phyloP scores from a whole-genome alignment of 371 early-diverging fungal species.

The Mortierella sp. region DNA sequence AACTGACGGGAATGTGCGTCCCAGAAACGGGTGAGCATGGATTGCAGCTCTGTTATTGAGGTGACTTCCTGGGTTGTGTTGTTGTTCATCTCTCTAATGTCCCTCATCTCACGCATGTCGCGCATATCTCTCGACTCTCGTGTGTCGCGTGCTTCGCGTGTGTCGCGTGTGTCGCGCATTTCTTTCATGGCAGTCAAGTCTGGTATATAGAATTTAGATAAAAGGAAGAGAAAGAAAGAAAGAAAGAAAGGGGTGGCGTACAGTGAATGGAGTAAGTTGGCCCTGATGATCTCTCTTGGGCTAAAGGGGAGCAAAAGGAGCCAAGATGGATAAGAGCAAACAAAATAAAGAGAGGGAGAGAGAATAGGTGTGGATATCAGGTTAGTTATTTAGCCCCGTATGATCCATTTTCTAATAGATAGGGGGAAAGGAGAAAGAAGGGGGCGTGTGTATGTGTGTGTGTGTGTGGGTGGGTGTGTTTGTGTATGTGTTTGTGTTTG shows the following conservation, averaged over 20 bases:
- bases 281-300: background rate
- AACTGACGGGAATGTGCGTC: slow-evolving; percentile 51
- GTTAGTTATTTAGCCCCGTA: background rate
- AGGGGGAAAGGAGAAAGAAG: too few relatives aligned
- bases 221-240: background rate
- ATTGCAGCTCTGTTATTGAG: slow-evolving; percentile 47
- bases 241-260: background rate
- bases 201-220: too few relatives aligned
- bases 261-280: background rate
- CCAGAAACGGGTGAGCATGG: slow-evolving; percentile 52
- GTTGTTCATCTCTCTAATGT: slow-evolving; percentile 19
- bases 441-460: slow-evolving; percentile 6
- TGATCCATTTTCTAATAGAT: background rate
- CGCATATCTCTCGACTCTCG: slow-evolving; percentile 20
- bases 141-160: slow-evolving; percentile 12
- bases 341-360: background rate
- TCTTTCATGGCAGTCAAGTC: slow-evolving; percentile 21
- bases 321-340: slow-evolving; percentile 6
- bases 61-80: slow-evolving; percentile 49
- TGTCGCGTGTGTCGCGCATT: slow-evolving; percentile 24
- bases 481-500: too few relatives aligned
- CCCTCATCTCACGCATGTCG: slow-evolving; percentile 30
- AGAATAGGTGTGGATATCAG: background rate
- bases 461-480: background rate
- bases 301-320: too few relatives aligned